Conservation (phyloP, 345 rosid species). For the Abelmoschus esculentus region DNA sequence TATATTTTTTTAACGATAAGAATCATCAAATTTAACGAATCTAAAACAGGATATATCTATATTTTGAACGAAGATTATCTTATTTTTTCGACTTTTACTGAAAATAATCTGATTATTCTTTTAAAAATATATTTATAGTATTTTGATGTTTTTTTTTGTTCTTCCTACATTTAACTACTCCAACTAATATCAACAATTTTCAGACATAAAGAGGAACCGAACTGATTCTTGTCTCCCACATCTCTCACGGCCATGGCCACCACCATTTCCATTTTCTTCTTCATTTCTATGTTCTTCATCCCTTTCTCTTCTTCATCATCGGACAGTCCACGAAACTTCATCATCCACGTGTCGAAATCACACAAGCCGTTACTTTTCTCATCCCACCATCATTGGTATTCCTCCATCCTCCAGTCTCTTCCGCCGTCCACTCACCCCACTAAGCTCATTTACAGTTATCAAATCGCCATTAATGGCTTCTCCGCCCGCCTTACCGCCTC, state of each 20-base stretch:
- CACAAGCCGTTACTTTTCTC: conserved; percentile 61
- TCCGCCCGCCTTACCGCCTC: conserved; percentile 55
- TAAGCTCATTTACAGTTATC: conserved; percentile 61
- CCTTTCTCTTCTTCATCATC: conserved; percentile 23
- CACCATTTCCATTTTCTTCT: conserved; percentile 4
- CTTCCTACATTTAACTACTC: too few species aligned
- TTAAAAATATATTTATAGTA: too few species aligned
- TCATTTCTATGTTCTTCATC: conserved; percentile 14
- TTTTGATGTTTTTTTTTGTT: too few species aligned
- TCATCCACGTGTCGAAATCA: conserved; percentile 51
- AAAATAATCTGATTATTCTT: too few species aligned
- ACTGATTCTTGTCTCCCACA: not conserved
- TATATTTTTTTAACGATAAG: too few species aligned
- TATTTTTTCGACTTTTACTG: too few species aligned
- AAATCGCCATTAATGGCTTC: conserved; percentile 57
- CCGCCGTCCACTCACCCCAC: conserved; percentile 49
- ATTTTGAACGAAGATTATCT: too few species aligned
- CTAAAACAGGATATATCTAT: too few species aligned
- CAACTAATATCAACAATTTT: not conserved
- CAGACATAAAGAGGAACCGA: not conserved
- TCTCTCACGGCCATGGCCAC: conserved; percentile 2
- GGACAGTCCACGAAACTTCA: conserved; percentile 37
- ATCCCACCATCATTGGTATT: conserved; percentile 59
- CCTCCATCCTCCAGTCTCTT: conserved; percentile 48
- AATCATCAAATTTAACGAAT: too few species aligned